phyloP scores from a whole-genome alignment of 352 stramenopile species.

The Phytophthora litchii region DNA sequence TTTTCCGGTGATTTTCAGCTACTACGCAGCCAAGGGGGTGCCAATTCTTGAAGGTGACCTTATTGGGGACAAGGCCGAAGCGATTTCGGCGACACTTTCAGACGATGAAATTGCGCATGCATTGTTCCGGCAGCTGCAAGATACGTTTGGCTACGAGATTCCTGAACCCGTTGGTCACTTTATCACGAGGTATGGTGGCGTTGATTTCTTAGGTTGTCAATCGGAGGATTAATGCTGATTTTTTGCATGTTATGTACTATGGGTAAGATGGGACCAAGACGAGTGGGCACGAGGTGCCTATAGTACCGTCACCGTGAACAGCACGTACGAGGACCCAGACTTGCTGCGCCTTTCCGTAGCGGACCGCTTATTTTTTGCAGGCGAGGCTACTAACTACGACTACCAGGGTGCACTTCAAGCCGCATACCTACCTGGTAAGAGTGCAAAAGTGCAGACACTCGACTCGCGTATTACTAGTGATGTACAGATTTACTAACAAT shows the following conservation, averaged over 20 bases:
- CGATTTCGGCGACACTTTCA: conserved; percentile 36
- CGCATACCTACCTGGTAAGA: conserved; percentile 59
- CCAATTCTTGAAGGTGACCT: conserved; percentile 63
- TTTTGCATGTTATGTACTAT: not conserved
- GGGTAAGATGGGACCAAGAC: conserved; percentile 60
- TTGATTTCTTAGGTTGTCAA: not conserved
- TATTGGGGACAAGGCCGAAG: conserved; percentile 41
- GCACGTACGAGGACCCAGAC: conserved; percentile 61
- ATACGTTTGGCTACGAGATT: conserved; percentile 42
- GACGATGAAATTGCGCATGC: conserved; percentile 46
- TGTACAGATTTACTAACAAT: conserved; percentile 2
- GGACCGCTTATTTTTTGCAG: conserved; percentile 62
- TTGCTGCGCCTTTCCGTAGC: conserved; percentile 44
- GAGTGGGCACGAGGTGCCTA: conserved; percentile 59
- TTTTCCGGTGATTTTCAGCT: conserved; percentile 69
- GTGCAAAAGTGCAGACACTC: too few species aligned
- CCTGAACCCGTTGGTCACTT: conserved; percentile 42
- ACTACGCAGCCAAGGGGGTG: conserved; percentile 45
- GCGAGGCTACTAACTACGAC: conserved; percentile 71
- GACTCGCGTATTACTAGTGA: too few species aligned
- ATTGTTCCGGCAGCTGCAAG: conserved; percentile 47
- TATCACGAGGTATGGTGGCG: conserved; percentile 45
- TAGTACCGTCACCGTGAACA: conserved; percentile 64
- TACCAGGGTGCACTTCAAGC: conserved; percentile 75
- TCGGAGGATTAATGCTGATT: not conserved